Conservation (phyloP, 2,329 filamentous ascomycete genomes). For the Beauveria scarabaeidicola region DNA sequence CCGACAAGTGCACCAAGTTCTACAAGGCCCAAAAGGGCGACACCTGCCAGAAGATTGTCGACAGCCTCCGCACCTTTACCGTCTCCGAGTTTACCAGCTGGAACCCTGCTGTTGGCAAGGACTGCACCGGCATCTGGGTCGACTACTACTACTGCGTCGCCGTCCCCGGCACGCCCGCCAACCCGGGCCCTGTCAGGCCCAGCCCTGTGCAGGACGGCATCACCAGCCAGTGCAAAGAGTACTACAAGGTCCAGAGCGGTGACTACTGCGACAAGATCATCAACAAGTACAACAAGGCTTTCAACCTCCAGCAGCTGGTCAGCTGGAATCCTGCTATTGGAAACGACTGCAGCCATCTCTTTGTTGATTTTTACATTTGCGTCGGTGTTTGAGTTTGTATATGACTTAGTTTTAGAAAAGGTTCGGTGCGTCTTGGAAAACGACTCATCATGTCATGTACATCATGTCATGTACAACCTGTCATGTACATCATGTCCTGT, state of each 20-base stretch:
- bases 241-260: conserved; percentile 13
- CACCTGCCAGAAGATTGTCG: conserved; percentile 20
- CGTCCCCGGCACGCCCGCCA: conserved; percentile 9
- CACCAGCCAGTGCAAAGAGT: conserved; percentile 11
- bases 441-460: conserved; percentile 4
- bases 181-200: not conserved
- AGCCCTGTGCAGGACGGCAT: conserved; percentile 4
- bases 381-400: not conserved
- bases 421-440: not conserved
- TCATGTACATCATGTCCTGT: conserved; percentile 2
- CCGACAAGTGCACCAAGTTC: conserved; percentile 8
- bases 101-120: conserved; percentile 11
- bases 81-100: conserved; percentile 4
- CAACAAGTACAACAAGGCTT: conserved; percentile 5
- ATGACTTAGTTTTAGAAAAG: not conserved
- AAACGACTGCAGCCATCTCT: conserved; percentile 7
- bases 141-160: conserved; percentile 11
- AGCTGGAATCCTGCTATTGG: conserved; percentile 11
- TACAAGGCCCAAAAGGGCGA: conserved; percentile 16
- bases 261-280: conserved; percentile 13
- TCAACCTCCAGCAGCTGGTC: conserved; percentile 8
- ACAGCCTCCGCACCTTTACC: conserved; percentile 20
- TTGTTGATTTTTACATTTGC: conserved; percentile 11
- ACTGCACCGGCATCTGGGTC: conserved; percentile 10
- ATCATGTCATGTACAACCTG: conserved; percentile 5